Evolutionary conservation across 2,329 filamentous ascomycete genomes (phyloP), one percentile per base, ranked within the genome.

Genomic region (Colletotrichum lupini): DNA sequence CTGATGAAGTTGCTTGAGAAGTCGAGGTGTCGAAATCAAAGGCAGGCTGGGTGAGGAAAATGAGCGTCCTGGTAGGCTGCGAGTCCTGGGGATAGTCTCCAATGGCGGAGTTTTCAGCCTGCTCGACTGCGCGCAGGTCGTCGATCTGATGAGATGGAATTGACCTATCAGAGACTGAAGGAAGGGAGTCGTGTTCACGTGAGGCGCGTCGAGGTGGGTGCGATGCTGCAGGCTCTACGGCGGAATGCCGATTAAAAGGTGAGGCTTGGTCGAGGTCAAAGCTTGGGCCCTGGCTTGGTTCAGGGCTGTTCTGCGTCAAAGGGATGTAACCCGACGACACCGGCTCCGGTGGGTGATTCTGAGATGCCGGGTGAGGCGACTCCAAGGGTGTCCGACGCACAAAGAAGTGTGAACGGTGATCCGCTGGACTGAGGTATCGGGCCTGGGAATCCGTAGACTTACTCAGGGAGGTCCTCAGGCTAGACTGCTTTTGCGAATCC

Each of bases 401-500:
- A 56, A 42, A 22, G 26, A 32, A 32, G 14, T 64, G 67, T 52
- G 55, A 65, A 24, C 11, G 28, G 16, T 32, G 35, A 24, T 65
- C 61, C 3, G 35, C 19, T 12, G 35, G n/a, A 52, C 49, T 49
- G 30, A 26, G n/a, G 14, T 65, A 42, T n/a, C 28, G 59, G 26
- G 56, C 22, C 37, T 71, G 67, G 30, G 32, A 70, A 19, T 55
- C 67, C 2, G 67, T 42, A 12, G 60, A 52, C 71, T 66, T 73
- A 59, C 71, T 73, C 24, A 56, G 37, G 22, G 67, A 66, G 14
- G 60, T 59, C n/a, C 67, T 63, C 14, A 74, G 61, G 42, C 67
- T 74, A 22, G 73, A 75, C 14, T 49, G 57, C n/a, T 67, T 74
- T 49, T 74, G 73, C 16, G 73, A 75, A 63, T 75, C 66, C 3